Base-by-base conservation (phyloP, 1,139 yeast species). In the Diutina catenulata region DNA sequence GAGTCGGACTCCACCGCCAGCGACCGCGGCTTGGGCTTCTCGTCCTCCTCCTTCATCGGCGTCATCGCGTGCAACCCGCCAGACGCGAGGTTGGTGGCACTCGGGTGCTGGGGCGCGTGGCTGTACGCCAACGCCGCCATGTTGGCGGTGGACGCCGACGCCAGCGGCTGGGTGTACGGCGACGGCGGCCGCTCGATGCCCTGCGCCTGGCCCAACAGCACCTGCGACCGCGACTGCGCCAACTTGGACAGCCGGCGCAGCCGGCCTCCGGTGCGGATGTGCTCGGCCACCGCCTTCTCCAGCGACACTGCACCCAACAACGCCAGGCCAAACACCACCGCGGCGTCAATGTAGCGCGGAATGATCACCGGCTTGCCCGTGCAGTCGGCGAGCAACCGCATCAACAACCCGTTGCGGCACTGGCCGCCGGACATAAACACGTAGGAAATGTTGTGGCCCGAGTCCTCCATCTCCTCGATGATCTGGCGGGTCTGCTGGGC, bases 401-500 rank as follows among this genome's bases (percentile, higher is more conserved):
- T 87, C 45, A 91, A 68, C 45, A 91, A 64, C 15, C 86, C 81
- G 58, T 91, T 91, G 55, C 96, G 75, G 59, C 96, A 87, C 59
- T 91, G 98, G 22, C 98, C 97, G 41, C 98, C 98, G 47, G 94
- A 80, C 77, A 91, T 79, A 60, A 80, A 91, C 44, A 91, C 77
- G 36, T 86, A 72, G 28, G 70, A 64, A 45, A 91, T 74, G 16
- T 65, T 49, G 61, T 88, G 95, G 5, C 98, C 98, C 3, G 80
- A 68, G 40, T 68, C 62, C 49, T 76, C 78, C 83, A 91, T 80
- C 42, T 78, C 77, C 47, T 84, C 94, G 26, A 91, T 78, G 53
- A 91, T 91, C 53, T 91, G 98, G 52, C 96, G 75, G 1, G 97
- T 88, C 62, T 91, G 98, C 56, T 87, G 95, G 40, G 95, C 96